A percentile compares a stretch with the other conserved stretches of the same genome.
Conservation (phyloP, 441 rosid species). For the Francoa sonchifolia region DNA sequence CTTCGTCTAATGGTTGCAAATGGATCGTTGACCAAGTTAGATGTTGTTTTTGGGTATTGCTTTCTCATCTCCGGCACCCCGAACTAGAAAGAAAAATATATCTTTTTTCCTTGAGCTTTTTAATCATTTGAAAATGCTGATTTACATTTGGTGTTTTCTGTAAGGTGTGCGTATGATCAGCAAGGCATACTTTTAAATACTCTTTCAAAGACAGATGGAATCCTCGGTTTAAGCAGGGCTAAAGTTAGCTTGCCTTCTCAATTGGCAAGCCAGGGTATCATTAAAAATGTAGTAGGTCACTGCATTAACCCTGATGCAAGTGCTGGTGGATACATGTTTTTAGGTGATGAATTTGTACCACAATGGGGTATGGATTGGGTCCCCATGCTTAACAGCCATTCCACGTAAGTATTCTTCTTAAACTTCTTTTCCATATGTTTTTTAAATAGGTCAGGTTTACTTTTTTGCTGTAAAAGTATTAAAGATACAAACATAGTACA, state of each 20-base stretch:
- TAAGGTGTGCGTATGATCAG: conserved; percentile 92
- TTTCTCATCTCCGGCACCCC: neutral
- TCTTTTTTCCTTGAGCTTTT: conserved; percentile 5
- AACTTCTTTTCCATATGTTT: neutral
- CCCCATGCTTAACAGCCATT: conserved; percentile 49
- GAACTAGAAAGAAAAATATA: too few relatives aligned
- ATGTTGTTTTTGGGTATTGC: conserved; percentile 63
- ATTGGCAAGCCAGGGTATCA: conserved; percentile 64
- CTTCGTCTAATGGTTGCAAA: conserved; percentile 48
- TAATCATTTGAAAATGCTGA: conserved; percentile 6
- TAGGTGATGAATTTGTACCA: conserved; percentile 78
- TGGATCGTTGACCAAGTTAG: conserved; percentile 45
- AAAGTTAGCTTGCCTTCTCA: conserved; percentile 88
- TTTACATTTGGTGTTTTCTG: conserved; percentile 11
- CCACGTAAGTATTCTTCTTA: conserved; percentile 32
- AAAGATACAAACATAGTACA: neutral
- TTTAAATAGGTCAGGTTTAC: neutral
- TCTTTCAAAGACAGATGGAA: conserved; percentile 70
- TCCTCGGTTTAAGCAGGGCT: conserved; percentile 77
- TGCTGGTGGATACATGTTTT: conserved; percentile 72
- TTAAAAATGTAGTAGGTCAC: conserved; percentile 74
- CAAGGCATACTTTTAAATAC: conserved; percentile 67
- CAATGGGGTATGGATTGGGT: conserved; percentile 69
- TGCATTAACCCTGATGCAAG: conserved; percentile 49
- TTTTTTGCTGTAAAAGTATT: neutral